A percentile compares a stretch with the other conserved stretches of the same genome.
phyloP scores from a whole-genome alignment of 495 filamentous ascomycete genomes.

The Penicillium parvum region DNA sequence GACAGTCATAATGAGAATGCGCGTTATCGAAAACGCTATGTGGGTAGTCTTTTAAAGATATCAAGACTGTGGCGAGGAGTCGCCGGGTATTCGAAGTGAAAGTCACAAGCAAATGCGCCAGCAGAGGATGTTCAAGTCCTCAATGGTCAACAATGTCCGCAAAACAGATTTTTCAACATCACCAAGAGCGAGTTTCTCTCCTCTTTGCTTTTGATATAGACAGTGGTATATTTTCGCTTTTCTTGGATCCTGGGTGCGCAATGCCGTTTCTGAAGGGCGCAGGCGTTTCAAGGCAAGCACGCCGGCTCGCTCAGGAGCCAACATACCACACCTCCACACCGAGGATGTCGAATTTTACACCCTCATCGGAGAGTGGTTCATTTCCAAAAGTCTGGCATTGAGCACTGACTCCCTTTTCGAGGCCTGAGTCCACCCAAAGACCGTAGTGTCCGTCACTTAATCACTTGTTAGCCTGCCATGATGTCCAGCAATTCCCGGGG shows the following conservation, averaged over 20 bases:
- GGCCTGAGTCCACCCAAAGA: slow-evolving; percentile 84
- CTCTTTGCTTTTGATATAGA: too few relatives aligned
- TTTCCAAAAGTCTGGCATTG: slow-evolving; percentile 90
- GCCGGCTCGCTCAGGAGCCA: slow-evolving; percentile 29
- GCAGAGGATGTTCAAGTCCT: neutral
- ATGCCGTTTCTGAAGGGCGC: too few relatives aligned
- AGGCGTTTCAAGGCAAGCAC: too few relatives aligned
- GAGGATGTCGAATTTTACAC: slow-evolving; percentile 85
- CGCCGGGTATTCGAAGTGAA: slow-evolving; percentile 20
- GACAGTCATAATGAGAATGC: too few relatives aligned
- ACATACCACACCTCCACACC: slow-evolving; percentile 93
- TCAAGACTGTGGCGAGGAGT: too few relatives aligned
- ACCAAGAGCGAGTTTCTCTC: too few relatives aligned
- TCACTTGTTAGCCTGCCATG: slow-evolving; percentile 5
- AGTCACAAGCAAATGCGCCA: slow-evolving; percentile 8
- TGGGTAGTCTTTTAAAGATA: too few relatives aligned
- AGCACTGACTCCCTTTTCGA: slow-evolving; percentile 80
- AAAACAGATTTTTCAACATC: too few relatives aligned
- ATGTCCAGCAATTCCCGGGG: neutral
- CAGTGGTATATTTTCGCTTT: too few relatives aligned
- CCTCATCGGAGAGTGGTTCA: slow-evolving; percentile 90
- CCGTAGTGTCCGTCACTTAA: slow-evolving; percentile 81
- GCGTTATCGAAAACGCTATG: too few relatives aligned
- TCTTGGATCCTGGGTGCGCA: too few relatives aligned
- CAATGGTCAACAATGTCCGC: too few relatives aligned